Evolutionary conservation across 2,329 filamentous ascomycete species (phyloP), one percentile per base, ranked within the genome.

Genomic region (Magnaporthiopsis incrustans): DNA sequence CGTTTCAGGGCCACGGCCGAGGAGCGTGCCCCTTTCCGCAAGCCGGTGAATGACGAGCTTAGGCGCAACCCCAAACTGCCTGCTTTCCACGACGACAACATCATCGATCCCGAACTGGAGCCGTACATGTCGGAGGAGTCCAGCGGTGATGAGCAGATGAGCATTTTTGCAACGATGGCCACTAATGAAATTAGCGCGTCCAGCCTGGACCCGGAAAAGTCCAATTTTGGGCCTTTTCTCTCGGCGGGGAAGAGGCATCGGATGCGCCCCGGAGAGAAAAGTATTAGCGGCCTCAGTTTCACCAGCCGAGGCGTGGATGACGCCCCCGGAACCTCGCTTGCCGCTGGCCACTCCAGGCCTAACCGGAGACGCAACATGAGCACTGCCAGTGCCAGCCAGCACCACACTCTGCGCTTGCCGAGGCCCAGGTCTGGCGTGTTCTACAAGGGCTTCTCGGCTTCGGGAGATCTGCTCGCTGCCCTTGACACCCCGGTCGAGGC

Each of bases 31-130:
- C 95, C 95, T 0, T 98, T 98, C 69, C 91, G 92, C 64, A 89
- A 89, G 65, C 82, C 87, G 14, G 79, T 82, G 25, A 86, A 80
- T 12, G 86, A 96, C 63, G 89, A 92, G 65, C 77, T 82, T 60
- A 78, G 82, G 4, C 86, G 83, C 67, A 89, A 87, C 67, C 79
- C 85, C 10, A 86, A 87, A 57, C 82, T 97, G 50, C 89, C 93
- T 22, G 92, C 92, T n/a, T 98, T 99, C 70, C 95, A 99, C 73
- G 92, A 95, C 72, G 95, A 99, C 78, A 98, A 95, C 72, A 97
- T 99, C 69, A 98, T 99, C 69, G 95, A 99, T 73, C 95, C 95
- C 1, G 95, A 99, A 71, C 80, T 99, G 63, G 94, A 93, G 6
- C 90, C 92, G 44, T 99, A 96, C 76, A 90, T 99, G 82, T 99